Base-by-base conservation (phyloP, 2,329 filamentous ascomycete genomes). In the Ceratocystis albifundus region DNA sequence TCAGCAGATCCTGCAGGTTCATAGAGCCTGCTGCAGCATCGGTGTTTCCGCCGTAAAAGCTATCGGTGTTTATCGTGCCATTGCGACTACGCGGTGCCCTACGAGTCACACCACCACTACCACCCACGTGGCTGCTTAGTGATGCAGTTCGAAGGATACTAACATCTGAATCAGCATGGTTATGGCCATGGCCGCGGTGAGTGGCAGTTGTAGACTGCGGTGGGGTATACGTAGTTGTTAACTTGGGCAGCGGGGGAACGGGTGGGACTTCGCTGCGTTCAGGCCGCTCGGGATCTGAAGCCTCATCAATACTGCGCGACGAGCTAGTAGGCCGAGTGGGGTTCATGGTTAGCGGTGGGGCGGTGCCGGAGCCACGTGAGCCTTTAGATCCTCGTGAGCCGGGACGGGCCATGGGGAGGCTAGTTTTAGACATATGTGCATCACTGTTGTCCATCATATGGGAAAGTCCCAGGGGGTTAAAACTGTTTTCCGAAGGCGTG, bases 401-500 rank as follows among this genome's bases (percentile, higher is more conserved):
- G 44, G 74, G 74, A 20, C 75, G 73, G 17, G 75, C 74, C 36
- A 73, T 53, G 22, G 8, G 10, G 7, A 53, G 70, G 4, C 77
- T 78, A 30, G 63, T 62, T 44, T 63, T 65, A 3, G 66, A 68
- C 6, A 68, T 25, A 32, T 68, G 57, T 1, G 46, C 61, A n/a
- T 68, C 66, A n/a, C 46, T 44, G n/a, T 57, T 65, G 6, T 68
- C 66, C 15, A 41, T 41, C 36, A 20, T 28, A 20, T 61, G 62
- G 3, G 57, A 64, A 10, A 48, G 71, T 3, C 74, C 74, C 44
- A 75, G 74, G 66, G 71, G 79, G 71, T 83, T 84, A 73, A 83
- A 86, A 48, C 84, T 87, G 22, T 84, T 75, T 71, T 89, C 87
- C 5, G 85, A 88, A n/a, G 83, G 79, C 57, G 82, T 82, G 70